These are phyloP conservation scores for Diplodia scrobiculata DNA, from an alignment of 2,329 filamentous ascomycete genomes.

Conservation along the genomic window DNA sequence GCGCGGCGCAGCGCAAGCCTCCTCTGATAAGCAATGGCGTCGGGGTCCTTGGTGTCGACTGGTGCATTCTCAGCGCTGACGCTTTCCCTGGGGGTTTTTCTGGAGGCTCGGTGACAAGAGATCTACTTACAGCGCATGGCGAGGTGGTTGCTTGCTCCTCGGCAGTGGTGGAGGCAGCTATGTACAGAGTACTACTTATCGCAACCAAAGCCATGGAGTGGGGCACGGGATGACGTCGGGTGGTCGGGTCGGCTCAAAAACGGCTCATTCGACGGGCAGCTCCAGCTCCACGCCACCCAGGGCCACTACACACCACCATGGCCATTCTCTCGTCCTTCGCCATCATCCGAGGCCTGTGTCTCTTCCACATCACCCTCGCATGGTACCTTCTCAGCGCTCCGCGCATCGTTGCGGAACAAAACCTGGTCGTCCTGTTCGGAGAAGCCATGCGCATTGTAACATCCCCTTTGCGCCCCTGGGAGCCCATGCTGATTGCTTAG, in stretches of 20 bases:
- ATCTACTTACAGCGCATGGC: neutral
- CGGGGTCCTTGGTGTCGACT: constrained; percentile 5
- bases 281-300: constrained; percentile 6
- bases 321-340: constrained; percentile 76
- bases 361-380: constrained; percentile 82
- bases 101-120: too few species aligned
- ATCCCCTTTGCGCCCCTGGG: neutral
- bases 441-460: constrained; percentile 79
- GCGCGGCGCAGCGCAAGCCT: constrained; percentile 17
- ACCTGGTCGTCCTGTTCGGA: constrained; percentile 76
- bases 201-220: neutral
- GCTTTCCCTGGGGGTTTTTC: neutral
- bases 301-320: constrained; percentile 57
- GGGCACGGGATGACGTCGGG: constrained; percentile 7
- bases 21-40: constrained; percentile 17
- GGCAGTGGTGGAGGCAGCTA: constrained; percentile 8
- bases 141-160: neutral
- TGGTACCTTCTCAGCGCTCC: constrained; percentile 82
- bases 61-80: neutral
- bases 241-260: neutral
- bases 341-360: constrained; percentile 76
- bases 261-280: neutral
- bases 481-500: constrained; percentile 44
- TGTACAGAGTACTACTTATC: neutral
- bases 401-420: constrained; percentile 71